Evolutionary conservation across 805 yeast genomes (phyloP).

Genomic region (Naumovozyma castellii): DNA sequence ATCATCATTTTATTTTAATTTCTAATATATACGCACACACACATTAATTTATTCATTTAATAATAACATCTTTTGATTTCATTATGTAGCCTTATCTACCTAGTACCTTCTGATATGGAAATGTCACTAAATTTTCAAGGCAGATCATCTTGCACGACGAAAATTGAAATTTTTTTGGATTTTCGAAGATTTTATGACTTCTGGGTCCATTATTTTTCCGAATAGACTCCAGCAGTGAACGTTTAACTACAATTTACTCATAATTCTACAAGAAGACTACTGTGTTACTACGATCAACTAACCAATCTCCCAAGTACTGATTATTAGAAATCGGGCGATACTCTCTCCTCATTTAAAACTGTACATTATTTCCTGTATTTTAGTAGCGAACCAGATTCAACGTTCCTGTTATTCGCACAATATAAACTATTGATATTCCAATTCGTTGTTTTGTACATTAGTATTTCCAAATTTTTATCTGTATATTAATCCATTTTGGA

Average conservation of each 20-base stretch:
- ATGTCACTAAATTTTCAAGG: too few species aligned
- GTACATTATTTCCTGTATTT: conserved; percentile 1
- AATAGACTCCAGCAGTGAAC: too few species aligned
- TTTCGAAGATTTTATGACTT: too few species aligned
- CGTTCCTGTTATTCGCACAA: background rate
- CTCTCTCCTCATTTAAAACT: background rate
- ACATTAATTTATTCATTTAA: conserved; percentile 13
- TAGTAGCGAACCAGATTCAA: background rate
- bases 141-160: too few species aligned
- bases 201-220: too few species aligned
- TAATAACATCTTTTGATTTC: conserved; percentile 2
- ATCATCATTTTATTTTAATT: conserved; percentile 10
- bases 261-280: too few species aligned
- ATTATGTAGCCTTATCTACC: too few species aligned
- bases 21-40: conserved; percentile 12
- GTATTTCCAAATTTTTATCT: background rate
- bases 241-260: too few species aligned
- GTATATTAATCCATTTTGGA: conserved; percentile 4
- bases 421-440: background rate
- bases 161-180: too few species aligned
- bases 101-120: too few species aligned
- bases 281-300: too few species aligned
- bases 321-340: background rate
- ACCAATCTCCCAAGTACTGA: too few species aligned
- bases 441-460: background rate